Base-by-base conservation (phyloP, 345 rosid genomes). In the Viola odorata region DNA sequence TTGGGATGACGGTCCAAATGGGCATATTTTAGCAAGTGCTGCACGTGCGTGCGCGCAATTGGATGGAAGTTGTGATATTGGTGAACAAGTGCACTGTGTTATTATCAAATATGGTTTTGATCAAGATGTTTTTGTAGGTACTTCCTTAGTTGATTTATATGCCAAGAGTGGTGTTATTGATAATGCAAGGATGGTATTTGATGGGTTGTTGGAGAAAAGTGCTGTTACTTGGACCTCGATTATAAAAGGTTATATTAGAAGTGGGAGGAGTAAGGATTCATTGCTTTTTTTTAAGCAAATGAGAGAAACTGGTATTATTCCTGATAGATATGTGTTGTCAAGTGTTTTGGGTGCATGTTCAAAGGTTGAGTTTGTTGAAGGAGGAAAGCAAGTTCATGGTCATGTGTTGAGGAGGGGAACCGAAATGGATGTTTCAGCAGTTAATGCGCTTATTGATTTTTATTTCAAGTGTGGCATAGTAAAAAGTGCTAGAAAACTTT, bases 341-440 rank as follows among this genome's bases (percentile, higher is more conserved):
- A 77, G 86, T 64, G 82, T 84, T 58, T 64, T 87, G 61, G 80
- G 77, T 67, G 90, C 87, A 1, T 90, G 90, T 62, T 73, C 85
- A 17, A 48, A 66, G 42, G 82, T 82, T 42, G 50, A 66, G 61
- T 84, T 82, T 67, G 41, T 77, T 14, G 72, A 77, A 64, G 90
- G 87, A 0, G 91, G 88, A 58, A 82, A 74, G 85, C 95, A 82
- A 71, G 80, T 87, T 75, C 97, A 90, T 71, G 81, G 80, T 5
- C 55, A 87, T 57, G 79, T 81, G 37, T 50, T 90, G 64, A 84
- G 90, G 75, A 68, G 65, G 48, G 84, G 77, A 61, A 72, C 68
- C 8, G 82, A 77, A 72, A 73, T 75, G 81, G 91, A 90, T 80
- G 80, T 76, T 44, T 82, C 85, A 0, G 74, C 85, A 37, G 54